Percentiles rank a stretch among this genome's conserved stretches.
Evolutionary conservation across 129 eudicot genomes (phyloP).

Genomic region (Chrysanthemum seticuspe): DNA sequence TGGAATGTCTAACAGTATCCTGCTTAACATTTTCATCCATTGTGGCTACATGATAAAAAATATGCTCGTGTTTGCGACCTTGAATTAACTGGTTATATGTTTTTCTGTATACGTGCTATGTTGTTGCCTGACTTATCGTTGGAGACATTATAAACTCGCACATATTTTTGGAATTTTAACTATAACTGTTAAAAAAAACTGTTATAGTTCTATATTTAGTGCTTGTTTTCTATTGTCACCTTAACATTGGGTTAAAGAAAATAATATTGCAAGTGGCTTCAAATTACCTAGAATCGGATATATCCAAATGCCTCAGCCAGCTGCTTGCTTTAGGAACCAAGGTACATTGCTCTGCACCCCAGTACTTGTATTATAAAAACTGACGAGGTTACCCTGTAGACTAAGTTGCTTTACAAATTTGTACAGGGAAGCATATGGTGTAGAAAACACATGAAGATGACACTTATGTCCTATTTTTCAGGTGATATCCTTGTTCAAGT

Average conservation of each 20-base stretch:
- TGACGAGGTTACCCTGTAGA: constrained; percentile 3
- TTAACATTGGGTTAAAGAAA: constrained; percentile 67
- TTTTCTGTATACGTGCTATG: no score
- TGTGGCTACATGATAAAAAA: no score
- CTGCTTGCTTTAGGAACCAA: constrained; percentile 61
- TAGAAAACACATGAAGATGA: constrained; percentile 87
- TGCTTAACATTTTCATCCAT: neutral
- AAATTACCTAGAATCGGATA: constrained; percentile 59
- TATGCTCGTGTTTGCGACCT: no score
- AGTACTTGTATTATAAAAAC: neutral
- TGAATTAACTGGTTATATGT: no score
- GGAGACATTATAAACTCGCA: no score
- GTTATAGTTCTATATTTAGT: constrained; percentile 2
- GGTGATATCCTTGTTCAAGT: no score
- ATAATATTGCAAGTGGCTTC: constrained; percentile 70
- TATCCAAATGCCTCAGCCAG: constrained; percentile 41
- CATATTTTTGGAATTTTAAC: neutral
- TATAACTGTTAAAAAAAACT: neutral
- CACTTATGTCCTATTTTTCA: no score
- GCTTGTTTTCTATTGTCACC: constrained; percentile 25
- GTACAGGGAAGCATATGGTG: constrained; percentile 69
- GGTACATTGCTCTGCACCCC: constrained; percentile 33
- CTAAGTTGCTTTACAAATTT: constrained; percentile 16
- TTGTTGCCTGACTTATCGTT: no score
- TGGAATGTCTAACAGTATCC: constrained; percentile 72